Percentiles rank a stretch among this genome's conserved stretches.
Evolutionary conservation across 176 grass and related monocot genomes (phyloP).

Genomic region (Secale cereale): DNA sequence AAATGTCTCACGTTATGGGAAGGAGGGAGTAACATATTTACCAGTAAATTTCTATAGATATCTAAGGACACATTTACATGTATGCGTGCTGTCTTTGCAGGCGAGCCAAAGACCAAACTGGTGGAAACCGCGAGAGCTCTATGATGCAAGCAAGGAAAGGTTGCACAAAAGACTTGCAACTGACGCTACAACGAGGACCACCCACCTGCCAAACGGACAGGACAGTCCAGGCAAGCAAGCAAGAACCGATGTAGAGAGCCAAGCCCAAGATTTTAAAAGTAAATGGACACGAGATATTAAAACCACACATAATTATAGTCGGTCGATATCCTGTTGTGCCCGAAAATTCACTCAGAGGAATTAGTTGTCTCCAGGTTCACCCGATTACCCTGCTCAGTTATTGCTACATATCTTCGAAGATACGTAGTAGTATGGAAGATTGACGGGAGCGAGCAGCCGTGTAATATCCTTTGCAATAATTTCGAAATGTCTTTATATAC

Average conservation of each 20-base stretch:
- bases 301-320: not conserved
- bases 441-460: not conserved
- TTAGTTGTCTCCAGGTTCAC: not conserved
- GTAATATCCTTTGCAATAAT: not conserved
- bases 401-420: not conserved
- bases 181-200: conserved; percentile 30
- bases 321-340: not conserved
- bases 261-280: not conserved
- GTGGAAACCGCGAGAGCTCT: not conserved
- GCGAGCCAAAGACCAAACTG: not conserved
- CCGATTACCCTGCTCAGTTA: not conserved
- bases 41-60: too few species aligned
- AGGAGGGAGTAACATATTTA: too few species aligned
- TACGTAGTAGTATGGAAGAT: not conserved
- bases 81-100: not conserved
- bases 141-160: not conserved
- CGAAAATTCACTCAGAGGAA: not conserved
- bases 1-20: too few species aligned
- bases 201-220: not conserved
- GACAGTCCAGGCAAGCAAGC: not conserved
- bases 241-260: conserved; percentile 12
- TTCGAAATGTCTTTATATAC: not conserved
- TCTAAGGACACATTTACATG: not conserved
- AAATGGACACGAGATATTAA: not conserved
- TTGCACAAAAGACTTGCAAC: conserved; percentile 13